These are phyloP conservation scores for Coemansia sp. DNA, from an alignment of 192 early-diverging fungal genomes.

Conservation along the genomic window DNA sequence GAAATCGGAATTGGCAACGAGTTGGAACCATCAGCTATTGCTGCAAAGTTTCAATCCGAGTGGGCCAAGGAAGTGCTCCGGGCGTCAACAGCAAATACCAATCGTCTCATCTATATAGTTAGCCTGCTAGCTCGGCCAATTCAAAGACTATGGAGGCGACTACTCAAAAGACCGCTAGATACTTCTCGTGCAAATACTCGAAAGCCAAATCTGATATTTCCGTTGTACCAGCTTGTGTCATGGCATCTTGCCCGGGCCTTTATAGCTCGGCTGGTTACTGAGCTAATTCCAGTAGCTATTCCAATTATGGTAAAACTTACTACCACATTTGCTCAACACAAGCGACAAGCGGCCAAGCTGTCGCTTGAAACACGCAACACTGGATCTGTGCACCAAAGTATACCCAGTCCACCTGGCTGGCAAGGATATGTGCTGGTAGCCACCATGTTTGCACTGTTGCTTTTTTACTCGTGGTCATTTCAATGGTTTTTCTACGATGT, in stretches of 20 bases:
- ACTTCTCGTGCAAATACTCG: not conserved
- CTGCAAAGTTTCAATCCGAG: conserved; percentile 20
- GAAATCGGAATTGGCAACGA: conserved; percentile 41
- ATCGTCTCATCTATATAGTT: not conserved
- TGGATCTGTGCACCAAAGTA: not conserved
- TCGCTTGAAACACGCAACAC: not conserved
- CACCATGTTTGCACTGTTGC: conserved; percentile 46
- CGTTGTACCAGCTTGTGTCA: conserved; percentile 27
- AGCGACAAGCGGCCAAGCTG: conserved; percentile 27
- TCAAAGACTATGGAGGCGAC: not conserved
- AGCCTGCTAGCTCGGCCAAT: not conserved
- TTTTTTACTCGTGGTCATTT: conserved; percentile 52
- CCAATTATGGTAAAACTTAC: conserved; percentile 42
- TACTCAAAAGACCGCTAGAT: not conserved
- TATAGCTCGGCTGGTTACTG: conserved; percentile 30
- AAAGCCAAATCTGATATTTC: conserved; percentile 1
- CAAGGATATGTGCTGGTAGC: conserved; percentile 50
- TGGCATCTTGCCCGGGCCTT: conserved; percentile 27
- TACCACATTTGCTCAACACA: conserved; percentile 45
- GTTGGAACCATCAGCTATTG: conserved; percentile 25
- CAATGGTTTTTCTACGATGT: conserved; percentile 55
- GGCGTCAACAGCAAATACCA: not conserved
- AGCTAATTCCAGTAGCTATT: conserved; percentile 43
- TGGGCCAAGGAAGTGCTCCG: conserved; percentile 24
- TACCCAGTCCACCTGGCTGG: conserved; percentile 32